Conservation (phyloP, 2,329 filamentous ascomycete species). For the Fusarium cyanostomum region DNA sequence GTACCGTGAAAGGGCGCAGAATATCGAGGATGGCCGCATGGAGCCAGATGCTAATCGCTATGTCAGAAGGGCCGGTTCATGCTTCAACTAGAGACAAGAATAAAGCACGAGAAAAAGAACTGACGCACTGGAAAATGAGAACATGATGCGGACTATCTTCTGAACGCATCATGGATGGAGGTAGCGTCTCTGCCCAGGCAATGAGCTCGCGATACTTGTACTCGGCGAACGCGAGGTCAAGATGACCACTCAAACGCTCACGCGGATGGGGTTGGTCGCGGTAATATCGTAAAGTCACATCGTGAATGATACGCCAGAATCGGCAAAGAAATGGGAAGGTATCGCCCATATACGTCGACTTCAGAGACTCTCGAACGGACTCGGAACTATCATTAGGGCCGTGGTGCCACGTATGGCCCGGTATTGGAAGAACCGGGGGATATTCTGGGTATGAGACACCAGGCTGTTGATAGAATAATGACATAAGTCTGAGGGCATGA, state of each 20-base stretch:
- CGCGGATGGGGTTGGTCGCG: conserved; percentile 17
- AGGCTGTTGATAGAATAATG: conserved; percentile 38
- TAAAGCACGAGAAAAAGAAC: neutral
- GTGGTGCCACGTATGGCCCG: conserved; percentile 15
- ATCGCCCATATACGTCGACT: conserved; percentile 36
- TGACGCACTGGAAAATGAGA: conserved; percentile 50
- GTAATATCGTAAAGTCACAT: conserved; percentile 44
- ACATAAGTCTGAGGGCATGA: conserved; percentile 20
- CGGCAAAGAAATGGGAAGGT: conserved; percentile 47
- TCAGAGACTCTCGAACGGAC: neutral
- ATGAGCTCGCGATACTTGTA: conserved; percentile 52
- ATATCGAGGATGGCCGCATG: conserved; percentile 52
- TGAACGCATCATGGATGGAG: conserved; percentile 37
- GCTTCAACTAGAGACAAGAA: neutral
- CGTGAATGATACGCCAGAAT: conserved; percentile 52
- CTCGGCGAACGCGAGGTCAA: conserved; percentile 45
- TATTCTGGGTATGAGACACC: conserved; percentile 37
- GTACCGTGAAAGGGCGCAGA: conserved; percentile 40
- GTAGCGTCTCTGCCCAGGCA: conserved; percentile 49
- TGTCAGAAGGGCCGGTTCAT: neutral
- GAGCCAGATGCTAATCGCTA: conserved; percentile 52
- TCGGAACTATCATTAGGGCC: neutral
- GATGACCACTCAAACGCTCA: conserved; percentile 6
- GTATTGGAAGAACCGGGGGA: conserved; percentile 37
- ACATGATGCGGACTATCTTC: conserved; percentile 48